A percentile compares a stretch with the other conserved stretches of the same genome.
phyloP scores from a whole-genome alignment of 1,284 basidiomycete species.

The Trichosporon asahii region DNA sequence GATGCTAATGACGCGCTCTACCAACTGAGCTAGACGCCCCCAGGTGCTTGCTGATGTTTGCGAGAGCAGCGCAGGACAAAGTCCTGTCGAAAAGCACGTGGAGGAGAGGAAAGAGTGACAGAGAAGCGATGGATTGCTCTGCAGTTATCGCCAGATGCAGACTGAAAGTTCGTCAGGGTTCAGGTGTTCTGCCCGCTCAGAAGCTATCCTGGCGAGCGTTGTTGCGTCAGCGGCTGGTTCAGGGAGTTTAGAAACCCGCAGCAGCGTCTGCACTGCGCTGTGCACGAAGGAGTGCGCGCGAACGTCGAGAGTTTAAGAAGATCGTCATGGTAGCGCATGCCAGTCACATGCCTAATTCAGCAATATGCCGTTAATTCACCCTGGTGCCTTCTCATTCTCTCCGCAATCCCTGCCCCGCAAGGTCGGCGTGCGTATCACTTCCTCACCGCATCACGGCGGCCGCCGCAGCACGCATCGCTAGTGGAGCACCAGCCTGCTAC shows the following conservation, averaged over 20 bases:
- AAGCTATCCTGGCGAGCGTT: neutral
- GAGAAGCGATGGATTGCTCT: too few relatives aligned
- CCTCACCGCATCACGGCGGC: neutral
- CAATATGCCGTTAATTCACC: neutral
- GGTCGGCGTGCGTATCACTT: neutral
- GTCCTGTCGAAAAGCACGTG: too few relatives aligned
- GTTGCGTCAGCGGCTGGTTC: neutral
- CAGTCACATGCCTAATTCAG: neutral
- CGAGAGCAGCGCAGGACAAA: too few relatives aligned
- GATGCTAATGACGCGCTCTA: neutral
- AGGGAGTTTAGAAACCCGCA: neutral
- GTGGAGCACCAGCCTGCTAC: neutral
- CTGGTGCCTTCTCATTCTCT: neutral
- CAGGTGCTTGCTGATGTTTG: neutral
- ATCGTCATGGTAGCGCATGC: neutral
- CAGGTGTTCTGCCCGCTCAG: neutral
- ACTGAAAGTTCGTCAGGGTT: neutral
- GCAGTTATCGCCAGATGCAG: too few relatives aligned
- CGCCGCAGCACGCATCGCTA: too few relatives aligned
- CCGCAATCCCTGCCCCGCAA: too few relatives aligned
- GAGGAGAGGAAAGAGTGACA: too few relatives aligned
- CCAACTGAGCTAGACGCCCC: neutral
- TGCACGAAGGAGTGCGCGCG: neutral
- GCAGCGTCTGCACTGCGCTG: neutral
- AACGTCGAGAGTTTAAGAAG: neutral